These are phyloP conservation scores for Protostelium mycophagum DNA, from an alignment of 78 protist species.

Conservation along the genomic window DNA sequence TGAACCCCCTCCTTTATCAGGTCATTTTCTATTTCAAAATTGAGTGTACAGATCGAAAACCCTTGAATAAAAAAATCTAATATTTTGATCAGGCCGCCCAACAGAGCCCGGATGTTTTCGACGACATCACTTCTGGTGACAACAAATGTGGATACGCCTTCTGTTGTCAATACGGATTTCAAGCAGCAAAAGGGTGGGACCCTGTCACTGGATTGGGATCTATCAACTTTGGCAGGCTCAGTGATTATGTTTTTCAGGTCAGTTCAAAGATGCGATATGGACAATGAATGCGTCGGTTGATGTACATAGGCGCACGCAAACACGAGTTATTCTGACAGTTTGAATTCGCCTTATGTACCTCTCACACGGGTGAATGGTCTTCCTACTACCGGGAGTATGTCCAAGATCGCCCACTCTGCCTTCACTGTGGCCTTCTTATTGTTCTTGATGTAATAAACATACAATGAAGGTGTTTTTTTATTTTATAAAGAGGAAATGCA, in stretches of 20 bases:
- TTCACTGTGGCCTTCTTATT: too few species aligned
- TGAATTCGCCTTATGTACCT: neutral
- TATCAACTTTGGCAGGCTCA: neutral
- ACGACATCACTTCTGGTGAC: slow-evolving; percentile 45
- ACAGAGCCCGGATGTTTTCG: slow-evolving; percentile 21
- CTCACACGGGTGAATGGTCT: neutral
- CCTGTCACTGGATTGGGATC: slow-evolving; percentile 37
- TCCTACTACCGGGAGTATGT: neutral
- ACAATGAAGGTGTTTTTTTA: too few species aligned
- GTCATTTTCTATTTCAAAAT: neutral
- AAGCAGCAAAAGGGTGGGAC: slow-evolving; percentile 62
- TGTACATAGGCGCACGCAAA: neutral
- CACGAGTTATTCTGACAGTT: neutral
- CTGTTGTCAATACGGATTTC: slow-evolving; percentile 33
- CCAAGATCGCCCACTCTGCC: too few species aligned
- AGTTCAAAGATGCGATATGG: too few species aligned
- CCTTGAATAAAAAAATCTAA: neutral
- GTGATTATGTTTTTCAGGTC: neutral
- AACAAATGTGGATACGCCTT: slow-evolving; percentile 17
- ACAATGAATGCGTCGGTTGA: neutral
- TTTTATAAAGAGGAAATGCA: too few species aligned
- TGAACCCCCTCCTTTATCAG: slow-evolving; percentile 69
- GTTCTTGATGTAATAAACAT: too few species aligned
- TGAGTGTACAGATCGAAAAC: too few species aligned
- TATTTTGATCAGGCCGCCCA: neutral